Evolutionary conservation across 106 monocot species (phyloP).

Genomic region (Apostasia shenzhenica): DNA sequence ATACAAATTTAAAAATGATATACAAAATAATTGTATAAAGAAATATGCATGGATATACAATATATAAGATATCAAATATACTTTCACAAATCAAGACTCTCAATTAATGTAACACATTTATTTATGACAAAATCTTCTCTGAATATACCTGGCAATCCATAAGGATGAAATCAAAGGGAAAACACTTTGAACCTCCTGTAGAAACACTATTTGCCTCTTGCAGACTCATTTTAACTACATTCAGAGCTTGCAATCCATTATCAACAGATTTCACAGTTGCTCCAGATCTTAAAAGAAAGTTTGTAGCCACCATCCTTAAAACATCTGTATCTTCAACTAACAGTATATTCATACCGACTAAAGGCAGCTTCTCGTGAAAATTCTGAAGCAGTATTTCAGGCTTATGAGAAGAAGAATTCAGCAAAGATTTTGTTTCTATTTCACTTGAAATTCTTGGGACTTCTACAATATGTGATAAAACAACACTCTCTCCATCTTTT

Average conservation of each 20-base stretch:
- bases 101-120: not conserved
- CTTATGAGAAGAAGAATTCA: not conserved
- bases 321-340: conserved; percentile 49
- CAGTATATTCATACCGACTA: conserved; percentile 45
- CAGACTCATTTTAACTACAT: conserved; percentile 33
- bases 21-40: not conserved
- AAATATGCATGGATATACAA: not conserved
- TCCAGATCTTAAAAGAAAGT: conserved; percentile 36
- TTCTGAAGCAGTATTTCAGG: not conserved
- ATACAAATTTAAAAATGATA: not conserved
- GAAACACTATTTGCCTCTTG: not conserved
- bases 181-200: conserved; percentile 7
- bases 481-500: conserved; percentile 8
- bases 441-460: not conserved
- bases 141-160: conserved; percentile 78
- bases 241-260: conserved; percentile 58
- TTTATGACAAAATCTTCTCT: too few relatives aligned
- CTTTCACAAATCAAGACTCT: not conserved
- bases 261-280: conserved; percentile 34
- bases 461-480: not conserved
- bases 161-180: conserved; percentile 42
- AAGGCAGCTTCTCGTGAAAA: conserved; percentile 15
- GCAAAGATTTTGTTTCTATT: not conserved
- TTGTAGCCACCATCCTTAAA: conserved; percentile 19
- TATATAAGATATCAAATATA: not conserved